Base-by-base conservation (phyloP, 352 stramenopile species). In the Phytophthora agathidicida region DNA sequence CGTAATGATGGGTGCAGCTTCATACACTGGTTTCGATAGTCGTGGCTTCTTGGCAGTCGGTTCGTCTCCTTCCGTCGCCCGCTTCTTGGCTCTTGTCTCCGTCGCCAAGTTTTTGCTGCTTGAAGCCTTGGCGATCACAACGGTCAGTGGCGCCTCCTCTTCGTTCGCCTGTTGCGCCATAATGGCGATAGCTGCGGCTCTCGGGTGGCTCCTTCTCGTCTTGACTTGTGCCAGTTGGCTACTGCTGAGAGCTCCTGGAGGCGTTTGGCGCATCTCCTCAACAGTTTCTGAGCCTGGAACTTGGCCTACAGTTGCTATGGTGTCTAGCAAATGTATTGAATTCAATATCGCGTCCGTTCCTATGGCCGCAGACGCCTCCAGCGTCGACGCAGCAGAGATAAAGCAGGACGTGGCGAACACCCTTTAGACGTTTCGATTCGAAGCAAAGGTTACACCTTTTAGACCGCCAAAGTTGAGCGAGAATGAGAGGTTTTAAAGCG, bases 1-100 rank as follows among this genome's bases (percentile, higher is more conserved):
- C 11, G 56, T 62, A 17, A 73, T 76, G 26, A 74, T 63, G 3
- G 62, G 27, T 10, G 43, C 6, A 22, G 60, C 32, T 38, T 57
- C 46, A 17, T 51, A 51, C 11, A 36, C 51, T 6, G 42, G 13
- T 22, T 45, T 52, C 17, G 38, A 16, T 1, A 22, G 17, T 5
- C 42, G 37, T 8, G 37, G 32, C 11, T 36, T 31, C n/a, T 64
- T 73, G 2, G 48, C 17, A 26, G 20, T 20, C 19, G 39, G 52
- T 35, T 7, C 11, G n/a, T 11, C 7, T 26, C 11, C 10, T n/a
- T 55, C 41, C 2, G 19, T 56, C 0, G 28, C 26, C 16, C 61
- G 57, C 37, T 72, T 75, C 28, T 62, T 72, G 2, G 39, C 19
- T 17, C 3, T 26, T 9, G 27, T 32, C 1, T 55, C 7, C 24